Conservation (phyloP, 192 early-diverging fungal genomes). For the Umbelopsis isabellina region DNA sequence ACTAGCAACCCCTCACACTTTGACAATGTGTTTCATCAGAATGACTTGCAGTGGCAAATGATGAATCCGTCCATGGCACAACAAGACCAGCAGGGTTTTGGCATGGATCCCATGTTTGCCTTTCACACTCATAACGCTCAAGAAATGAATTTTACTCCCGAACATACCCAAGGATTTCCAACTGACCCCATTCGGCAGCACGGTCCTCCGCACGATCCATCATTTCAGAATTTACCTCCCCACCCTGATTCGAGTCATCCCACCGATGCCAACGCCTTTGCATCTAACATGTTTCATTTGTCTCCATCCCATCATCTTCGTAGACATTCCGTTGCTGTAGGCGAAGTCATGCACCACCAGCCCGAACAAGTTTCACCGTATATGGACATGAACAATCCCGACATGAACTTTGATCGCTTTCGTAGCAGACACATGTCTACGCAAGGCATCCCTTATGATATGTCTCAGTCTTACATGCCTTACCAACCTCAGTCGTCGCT, state of each 20-base stretch:
- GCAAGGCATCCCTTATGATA: not conserved
- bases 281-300: conserved; percentile 15
- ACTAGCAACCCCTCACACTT: conserved; percentile 4
- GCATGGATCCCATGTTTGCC: conserved; percentile 12
- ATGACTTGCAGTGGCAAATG: conserved; percentile 4
- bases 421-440: conserved; percentile 3
- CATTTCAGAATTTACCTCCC: not conserved
- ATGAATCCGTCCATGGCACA: not conserved
- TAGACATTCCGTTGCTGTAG: conserved; percentile 9
- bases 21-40: conserved; percentile 11
- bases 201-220: not conserved
- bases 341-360: not conserved
- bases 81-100: not conserved
- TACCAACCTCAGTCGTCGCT: not conserved
- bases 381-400: conserved; percentile 8
- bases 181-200: not conserved
- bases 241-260: not conserved
- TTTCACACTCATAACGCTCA: not conserved
- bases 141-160: conserved; percentile 13
- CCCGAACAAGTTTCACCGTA: not conserved
- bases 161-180: conserved; percentile 1
- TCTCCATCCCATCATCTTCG: not conserved
- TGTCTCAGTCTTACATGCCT: not conserved
- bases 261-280: not conserved
- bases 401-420: conserved; percentile 7